phyloP scores from a whole-genome alignment of 257 asterid genomes.

The Nicotiana paniculata region DNA sequence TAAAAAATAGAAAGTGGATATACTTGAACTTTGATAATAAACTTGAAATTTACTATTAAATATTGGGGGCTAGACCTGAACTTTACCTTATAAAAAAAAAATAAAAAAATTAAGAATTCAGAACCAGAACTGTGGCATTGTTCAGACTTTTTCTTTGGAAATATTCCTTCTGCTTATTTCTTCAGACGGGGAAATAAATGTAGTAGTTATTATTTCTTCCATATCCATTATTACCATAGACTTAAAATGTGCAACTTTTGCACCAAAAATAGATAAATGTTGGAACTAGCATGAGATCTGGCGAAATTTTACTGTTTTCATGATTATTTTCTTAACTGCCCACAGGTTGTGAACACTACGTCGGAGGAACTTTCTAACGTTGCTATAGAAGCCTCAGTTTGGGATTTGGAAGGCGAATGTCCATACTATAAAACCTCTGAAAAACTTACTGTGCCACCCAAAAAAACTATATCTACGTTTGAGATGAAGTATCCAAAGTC shows the following conservation, averaged over 20 bases:
- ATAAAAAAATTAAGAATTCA: background rate
- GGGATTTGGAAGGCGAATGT: constrained; percentile 77
- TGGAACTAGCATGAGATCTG: background rate
- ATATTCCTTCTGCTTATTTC: background rate
- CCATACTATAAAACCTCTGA: constrained; percentile 55
- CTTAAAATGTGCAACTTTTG: constrained; percentile 1
- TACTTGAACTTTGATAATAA: background rate
- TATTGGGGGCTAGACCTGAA: background rate
- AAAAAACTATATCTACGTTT: constrained; percentile 43
- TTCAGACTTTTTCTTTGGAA: background rate
- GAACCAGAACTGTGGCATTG: background rate
- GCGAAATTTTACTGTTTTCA: background rate
- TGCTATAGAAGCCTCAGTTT: constrained; percentile 73
- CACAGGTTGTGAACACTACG: constrained; percentile 69
- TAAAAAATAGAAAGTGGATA: background rate
- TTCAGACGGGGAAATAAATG: background rate
- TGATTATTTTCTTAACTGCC: background rate
- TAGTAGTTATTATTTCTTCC: background rate
- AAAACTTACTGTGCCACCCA: constrained; percentile 58
- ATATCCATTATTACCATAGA: background rate
- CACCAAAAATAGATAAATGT: background rate
- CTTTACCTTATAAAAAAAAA: too few species aligned
- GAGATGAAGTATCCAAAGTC: constrained; percentile 82
- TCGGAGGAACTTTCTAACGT: constrained; percentile 46
- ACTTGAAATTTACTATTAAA: background rate